Conservation (phyloP, 31 red algal species). For the Asparagopsis taxiformis region DNA sequence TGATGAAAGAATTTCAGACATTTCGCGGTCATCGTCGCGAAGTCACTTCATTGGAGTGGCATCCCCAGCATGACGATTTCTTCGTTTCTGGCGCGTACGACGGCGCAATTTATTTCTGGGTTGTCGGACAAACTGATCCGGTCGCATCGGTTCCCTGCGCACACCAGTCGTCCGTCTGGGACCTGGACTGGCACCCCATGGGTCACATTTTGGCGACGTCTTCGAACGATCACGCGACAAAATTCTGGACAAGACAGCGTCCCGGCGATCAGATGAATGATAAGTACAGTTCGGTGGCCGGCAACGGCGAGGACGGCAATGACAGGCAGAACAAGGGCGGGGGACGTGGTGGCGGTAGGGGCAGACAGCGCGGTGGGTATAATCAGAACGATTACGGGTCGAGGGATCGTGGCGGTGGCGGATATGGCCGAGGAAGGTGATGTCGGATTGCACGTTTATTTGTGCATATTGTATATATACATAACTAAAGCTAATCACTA, state of each 20-base stretch:
- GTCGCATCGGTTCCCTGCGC: constrained; percentile 83
- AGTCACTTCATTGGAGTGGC: constrained; percentile 93
- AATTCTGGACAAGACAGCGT: constrained; percentile 87
- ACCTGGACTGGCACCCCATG: constrained; percentile 97
- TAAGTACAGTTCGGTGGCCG: constrained; percentile 47
- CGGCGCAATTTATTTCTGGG: constrained; percentile 91
- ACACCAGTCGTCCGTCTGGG: constrained; percentile 95
- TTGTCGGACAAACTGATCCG: constrained; percentile 77
- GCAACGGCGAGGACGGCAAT: constrained; percentile 14
- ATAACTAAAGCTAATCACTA: background rate
- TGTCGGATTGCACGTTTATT: background rate
- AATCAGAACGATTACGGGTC: constrained; percentile 22
- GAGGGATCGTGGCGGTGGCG: constrained; percentile 21
- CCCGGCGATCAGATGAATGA: constrained; percentile 76
- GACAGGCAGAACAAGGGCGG: constrained; percentile 26
- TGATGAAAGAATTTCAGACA: constrained; percentile 93
- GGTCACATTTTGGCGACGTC: constrained; percentile 94
- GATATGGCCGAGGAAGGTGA: background rate
- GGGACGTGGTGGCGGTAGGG: constrained; percentile 9
- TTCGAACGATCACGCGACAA: constrained; percentile 91
- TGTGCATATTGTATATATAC: background rate
- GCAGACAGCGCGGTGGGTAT: constrained; percentile 16
- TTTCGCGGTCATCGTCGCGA: constrained; percentile 93
- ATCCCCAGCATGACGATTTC: constrained; percentile 86
- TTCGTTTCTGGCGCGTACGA: constrained; percentile 97